Percentiles rank a stretch among this genome's conserved stretches.
These are phyloP conservation scores for Colletotrichum camelliae DNA, from an alignment of 2,329 filamentous ascomycete genomes.

Conservation along the genomic window DNA sequence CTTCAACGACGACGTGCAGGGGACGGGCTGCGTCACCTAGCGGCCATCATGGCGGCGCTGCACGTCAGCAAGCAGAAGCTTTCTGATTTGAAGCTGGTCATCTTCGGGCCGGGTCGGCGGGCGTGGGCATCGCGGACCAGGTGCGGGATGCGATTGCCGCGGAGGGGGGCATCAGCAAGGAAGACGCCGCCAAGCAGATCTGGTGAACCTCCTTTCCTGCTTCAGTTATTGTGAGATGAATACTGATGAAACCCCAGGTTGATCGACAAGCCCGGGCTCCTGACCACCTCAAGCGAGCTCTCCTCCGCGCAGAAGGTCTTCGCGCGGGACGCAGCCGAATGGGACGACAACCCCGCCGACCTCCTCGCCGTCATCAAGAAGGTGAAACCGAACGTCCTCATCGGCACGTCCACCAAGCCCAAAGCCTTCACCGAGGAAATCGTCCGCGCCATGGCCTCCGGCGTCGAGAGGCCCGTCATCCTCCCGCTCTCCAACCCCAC, in stretches of 20 bases:
- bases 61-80: constrained; percentile 72
- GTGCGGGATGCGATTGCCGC: constrained; percentile 79
- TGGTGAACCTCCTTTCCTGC: constrained; percentile 55
- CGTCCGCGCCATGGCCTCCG: constrained; percentile 75
- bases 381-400: constrained; percentile 80
- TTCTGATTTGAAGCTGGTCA: constrained; percentile 71
- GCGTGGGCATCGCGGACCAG: constrained; percentile 86
- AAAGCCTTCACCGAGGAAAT: constrained; percentile 78
- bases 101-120: constrained; percentile 83
- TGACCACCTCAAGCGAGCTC: constrained; percentile 67
- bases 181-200: constrained; percentile 81
- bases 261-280: constrained; percentile 80
- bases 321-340: constrained; percentile 68
- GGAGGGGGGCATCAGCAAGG: constrained; percentile 67
- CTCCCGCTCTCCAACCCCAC: constrained; percentile 89
- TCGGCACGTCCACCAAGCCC: constrained; percentile 83
- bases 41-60: constrained; percentile 78
- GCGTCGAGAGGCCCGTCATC: constrained; percentile 75
- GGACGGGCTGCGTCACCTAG: constrained; percentile 88
- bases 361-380: constrained; percentile 72
- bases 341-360: constrained; percentile 60
- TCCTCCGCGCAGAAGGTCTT: constrained; percentile 73
- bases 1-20: constrained; percentile 93
- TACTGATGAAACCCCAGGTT: constrained; percentile 56
- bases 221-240: rapidly evolving